Evolutionary conservation across 352 stramenopile genomes (phyloP).

Genomic region (Phytopythium chamaehyphon): DNA sequence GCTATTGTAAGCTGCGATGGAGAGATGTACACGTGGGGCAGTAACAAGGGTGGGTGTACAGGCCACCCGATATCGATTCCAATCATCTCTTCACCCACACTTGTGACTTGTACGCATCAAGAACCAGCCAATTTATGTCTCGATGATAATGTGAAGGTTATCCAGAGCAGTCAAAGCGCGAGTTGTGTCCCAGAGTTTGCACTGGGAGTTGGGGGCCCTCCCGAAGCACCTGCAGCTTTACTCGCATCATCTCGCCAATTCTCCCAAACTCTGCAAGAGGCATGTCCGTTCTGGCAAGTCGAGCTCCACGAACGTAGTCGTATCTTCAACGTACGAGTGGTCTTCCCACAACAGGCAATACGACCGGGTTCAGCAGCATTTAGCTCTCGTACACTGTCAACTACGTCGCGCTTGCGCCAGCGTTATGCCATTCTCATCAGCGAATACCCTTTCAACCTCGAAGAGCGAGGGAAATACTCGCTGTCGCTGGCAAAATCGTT

Average conservation of each 20-base stretch:
- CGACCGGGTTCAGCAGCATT: constrained; percentile 3
- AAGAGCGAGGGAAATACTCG: constrained; percentile 61
- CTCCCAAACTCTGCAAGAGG: constrained; percentile 65
- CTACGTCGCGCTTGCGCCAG: constrained; percentile 4
- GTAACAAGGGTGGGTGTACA: constrained; percentile 61
- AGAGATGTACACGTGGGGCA: constrained; percentile 75
- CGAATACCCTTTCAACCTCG: constrained; percentile 47
- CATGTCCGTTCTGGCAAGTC: constrained; percentile 77
- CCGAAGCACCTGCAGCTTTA: neutral
- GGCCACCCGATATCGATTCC: constrained; percentile 37
- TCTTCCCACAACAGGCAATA: constrained; percentile 14
- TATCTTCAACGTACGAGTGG: constrained; percentile 37
- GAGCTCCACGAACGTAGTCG: constrained; percentile 26
- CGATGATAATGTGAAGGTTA: constrained; percentile 16
- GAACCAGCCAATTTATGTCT: constrained; percentile 49
- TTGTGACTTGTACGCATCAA: constrained; percentile 60
- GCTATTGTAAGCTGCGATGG: constrained; percentile 54
- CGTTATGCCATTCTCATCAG: constrained; percentile 57
- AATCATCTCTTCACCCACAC: constrained; percentile 34
- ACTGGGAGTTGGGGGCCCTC: constrained; percentile 8
- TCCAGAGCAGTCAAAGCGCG: constrained; percentile 69
- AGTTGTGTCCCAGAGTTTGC: constrained; percentile 43
- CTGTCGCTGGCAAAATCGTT: constrained; percentile 45
- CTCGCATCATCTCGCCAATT: constrained; percentile 11
- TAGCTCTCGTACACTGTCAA: constrained; percentile 10